A percentile compares a stretch with the other conserved stretches of the same genome.
phyloP scores from a whole-genome alignment of 768 basidiomycete species.

The Boletus reticuloceps region DNA sequence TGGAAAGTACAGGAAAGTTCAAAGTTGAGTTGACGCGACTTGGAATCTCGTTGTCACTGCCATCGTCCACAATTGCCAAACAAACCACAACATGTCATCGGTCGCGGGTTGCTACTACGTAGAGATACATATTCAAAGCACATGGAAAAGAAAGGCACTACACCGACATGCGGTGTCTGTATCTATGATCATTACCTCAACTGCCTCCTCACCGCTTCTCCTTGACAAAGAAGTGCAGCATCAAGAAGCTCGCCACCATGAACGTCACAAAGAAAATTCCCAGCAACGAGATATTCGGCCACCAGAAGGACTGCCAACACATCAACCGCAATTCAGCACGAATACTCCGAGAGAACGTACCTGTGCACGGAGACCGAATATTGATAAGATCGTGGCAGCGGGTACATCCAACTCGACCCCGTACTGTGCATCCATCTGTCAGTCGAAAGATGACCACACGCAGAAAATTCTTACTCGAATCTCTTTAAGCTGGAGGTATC shows the following conservation, averaged over 20 bases:
- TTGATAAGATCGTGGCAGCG: constrained; percentile 90
- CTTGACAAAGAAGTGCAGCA: constrained; percentile 85
- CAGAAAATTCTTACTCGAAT: constrained; percentile 60
- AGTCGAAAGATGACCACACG: not conserved
- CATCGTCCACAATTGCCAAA: constrained; percentile 15
- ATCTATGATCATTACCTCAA: not conserved
- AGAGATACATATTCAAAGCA: not conserved
- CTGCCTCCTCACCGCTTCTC: constrained; percentile 47
- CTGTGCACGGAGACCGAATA: constrained; percentile 90
- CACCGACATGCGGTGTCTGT: not conserved
- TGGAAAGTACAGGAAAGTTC: constrained; percentile 7
- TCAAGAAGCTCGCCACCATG: constrained; percentile 72
- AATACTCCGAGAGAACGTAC: constrained; percentile 33
- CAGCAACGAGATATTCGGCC: constrained; percentile 88
- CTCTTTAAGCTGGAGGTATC: constrained; percentile 91
- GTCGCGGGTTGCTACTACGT: too few relatives aligned
- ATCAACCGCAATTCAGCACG: constrained; percentile 7
- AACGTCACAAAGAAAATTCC: constrained; percentile 84
- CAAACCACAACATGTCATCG: constrained; percentile 10
- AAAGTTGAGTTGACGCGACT: constrained; percentile 3
- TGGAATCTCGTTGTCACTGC: not conserved
- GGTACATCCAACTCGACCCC: constrained; percentile 97
- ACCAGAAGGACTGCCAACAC: constrained; percentile 84
- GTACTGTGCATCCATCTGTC: constrained; percentile 53
- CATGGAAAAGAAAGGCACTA: not conserved